Conservation (phyloP, 192 early-diverging fungal species). For the Coemansia sp. region DNA sequence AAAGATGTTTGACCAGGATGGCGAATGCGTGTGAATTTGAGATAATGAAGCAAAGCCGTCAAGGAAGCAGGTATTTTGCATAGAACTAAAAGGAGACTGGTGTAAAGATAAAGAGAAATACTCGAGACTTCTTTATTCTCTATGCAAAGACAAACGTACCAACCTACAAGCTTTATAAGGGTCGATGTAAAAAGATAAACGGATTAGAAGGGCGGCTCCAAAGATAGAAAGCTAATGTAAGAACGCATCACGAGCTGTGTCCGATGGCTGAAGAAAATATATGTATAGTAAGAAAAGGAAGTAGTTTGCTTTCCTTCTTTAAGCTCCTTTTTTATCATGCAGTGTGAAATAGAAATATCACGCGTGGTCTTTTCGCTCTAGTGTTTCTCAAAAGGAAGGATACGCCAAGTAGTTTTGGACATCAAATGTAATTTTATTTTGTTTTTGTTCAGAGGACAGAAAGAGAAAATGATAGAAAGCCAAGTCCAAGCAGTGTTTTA, state of each 20-base stretch:
- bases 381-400: not conserved
- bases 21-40: not conserved
- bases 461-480: not conserved
- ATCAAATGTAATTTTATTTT: not conserved
- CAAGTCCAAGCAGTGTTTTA: not conserved
- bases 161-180: not conserved
- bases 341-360: not conserved
- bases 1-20: not conserved
- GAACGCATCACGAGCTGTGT: not conserved
- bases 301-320: not conserved
- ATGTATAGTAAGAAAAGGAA: not conserved
- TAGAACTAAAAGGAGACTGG: not conserved
- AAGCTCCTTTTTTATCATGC: not conserved
- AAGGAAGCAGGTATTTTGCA: not conserved
- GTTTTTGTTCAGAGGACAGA: not conserved
- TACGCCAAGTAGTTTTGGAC: not conserved
- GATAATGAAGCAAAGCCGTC: not conserved
- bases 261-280: not conserved
- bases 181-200: not conserved
- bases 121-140: not conserved
- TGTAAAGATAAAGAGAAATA: not conserved
- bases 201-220: not conserved
- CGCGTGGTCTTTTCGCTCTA: not conserved
- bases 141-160: not conserved
- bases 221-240: not conserved